phyloP scores from a whole-genome alignment of 2,329 filamentous ascomycete genomes.

The Tolypocladium amazonense region DNA sequence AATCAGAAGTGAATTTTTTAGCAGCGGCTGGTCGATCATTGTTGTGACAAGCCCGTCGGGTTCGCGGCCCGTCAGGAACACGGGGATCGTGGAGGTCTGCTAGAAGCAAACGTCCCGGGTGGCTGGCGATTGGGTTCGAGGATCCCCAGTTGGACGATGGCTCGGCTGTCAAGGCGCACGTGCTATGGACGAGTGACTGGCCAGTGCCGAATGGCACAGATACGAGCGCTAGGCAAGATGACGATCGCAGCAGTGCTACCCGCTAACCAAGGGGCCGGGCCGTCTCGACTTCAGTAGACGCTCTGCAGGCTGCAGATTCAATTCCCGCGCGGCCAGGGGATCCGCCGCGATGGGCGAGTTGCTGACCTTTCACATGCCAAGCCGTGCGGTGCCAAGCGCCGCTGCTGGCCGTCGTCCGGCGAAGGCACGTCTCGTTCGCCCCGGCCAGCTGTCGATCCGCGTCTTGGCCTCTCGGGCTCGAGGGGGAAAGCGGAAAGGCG shows the following conservation, averaged over 20 bases:
- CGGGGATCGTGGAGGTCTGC: too few species aligned
- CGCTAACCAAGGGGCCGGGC: neutral
- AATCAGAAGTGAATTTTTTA: neutral
- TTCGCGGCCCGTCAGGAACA: neutral
- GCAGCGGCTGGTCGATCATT: neutral
- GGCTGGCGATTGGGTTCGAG: too few species aligned
- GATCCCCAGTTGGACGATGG: neutral
- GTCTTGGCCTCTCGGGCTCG: neutral
- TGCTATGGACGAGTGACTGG: neutral
- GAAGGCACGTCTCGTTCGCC: neutral
- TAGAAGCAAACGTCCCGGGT: too few species aligned
- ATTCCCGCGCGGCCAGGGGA: neutral
- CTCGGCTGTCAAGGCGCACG: neutral
- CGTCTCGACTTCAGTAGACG: neutral
- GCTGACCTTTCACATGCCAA: neutral
- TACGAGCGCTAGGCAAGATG: neutral
- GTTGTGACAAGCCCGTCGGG: too few species aligned
- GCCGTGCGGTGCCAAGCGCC: neutral
- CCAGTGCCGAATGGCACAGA: neutral
- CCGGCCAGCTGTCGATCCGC: neutral
- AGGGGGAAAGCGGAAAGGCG: neutral
- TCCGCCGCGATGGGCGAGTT: neutral
- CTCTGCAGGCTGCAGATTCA: neutral
- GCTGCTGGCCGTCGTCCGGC: neutral
- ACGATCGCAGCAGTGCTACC: neutral